Percentiles rank a stretch among this genome's conserved stretches.
Evolutionary conservation across 306 rosid species (phyloP).

Genomic region (Argentina anserina): DNA sequence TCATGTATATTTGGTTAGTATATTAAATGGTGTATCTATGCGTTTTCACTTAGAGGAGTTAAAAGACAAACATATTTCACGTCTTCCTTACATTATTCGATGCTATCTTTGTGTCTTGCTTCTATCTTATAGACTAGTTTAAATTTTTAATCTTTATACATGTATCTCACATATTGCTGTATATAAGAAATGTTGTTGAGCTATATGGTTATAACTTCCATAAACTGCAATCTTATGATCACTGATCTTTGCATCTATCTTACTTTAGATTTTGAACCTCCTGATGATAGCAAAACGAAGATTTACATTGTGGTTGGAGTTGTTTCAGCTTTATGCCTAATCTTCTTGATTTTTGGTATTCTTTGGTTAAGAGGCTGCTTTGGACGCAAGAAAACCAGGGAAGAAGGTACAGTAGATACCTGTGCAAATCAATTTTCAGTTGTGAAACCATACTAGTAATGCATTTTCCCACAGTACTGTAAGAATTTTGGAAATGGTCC

Average conservation of each 20-base stretch:
- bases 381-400: slow-evolving; percentile 14
- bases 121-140: not conserved
- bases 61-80: not conserved
- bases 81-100: not conserved
- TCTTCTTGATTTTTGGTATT: slow-evolving; percentile 7
- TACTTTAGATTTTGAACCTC: slow-evolving; percentile 24
- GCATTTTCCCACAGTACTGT: not conserved
- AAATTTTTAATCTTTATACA: not conserved
- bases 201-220: not conserved
- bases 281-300: not conserved
- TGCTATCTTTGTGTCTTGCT: not conserved
- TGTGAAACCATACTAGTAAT: slow-evolving; percentile 18
- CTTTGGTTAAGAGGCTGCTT: slow-evolving; percentile 28
- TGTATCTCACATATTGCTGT: not conserved
- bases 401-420: slow-evolving; percentile 19
- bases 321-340: slow-evolving; percentile 7
- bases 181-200: not conserved
- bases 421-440: not conserved
- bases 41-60: not conserved
- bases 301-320: slow-evolving; percentile 17
- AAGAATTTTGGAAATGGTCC: not conserved
- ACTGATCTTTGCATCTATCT: not conserved
- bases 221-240: not conserved
- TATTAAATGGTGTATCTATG: not conserved
- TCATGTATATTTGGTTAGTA: not conserved